A percentile compares a stretch with the other conserved stretches of the same genome.
These are phyloP conservation scores for Ustulina deusta DNA, from an alignment of 2,329 filamentous ascomycete species.

Conservation along the genomic window DNA sequence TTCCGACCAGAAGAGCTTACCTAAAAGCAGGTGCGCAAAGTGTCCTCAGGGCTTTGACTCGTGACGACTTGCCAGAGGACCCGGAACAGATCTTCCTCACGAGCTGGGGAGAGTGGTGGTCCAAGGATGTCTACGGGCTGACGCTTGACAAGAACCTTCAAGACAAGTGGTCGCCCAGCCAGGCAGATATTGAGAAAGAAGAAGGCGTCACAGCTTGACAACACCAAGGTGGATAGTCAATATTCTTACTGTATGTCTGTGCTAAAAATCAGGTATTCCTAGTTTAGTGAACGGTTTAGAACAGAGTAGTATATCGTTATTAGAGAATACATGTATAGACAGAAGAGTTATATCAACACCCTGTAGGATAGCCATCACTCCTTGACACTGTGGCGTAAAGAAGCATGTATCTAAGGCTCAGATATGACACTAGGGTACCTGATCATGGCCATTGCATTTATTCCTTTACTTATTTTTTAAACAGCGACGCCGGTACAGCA, in stretches of 20 bases:
- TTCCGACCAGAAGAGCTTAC: neutral
- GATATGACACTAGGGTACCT: neutral
- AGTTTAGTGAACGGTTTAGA: neutral
- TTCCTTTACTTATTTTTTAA: neutral
- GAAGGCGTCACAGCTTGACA: slow-evolving; percentile 47
- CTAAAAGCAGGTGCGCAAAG: slow-evolving; percentile 57
- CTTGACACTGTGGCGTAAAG: neutral
- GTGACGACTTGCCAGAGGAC: slow-evolving; percentile 62
- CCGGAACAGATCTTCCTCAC: slow-evolving; percentile 66
- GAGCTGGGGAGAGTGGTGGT: slow-evolving; percentile 69
- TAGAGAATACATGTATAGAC: neutral
- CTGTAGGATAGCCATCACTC: neutral
- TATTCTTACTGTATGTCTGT: too few species aligned
- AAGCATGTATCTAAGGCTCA: too few species aligned
- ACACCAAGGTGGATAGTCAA: neutral
- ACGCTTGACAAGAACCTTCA: slow-evolving; percentile 61
- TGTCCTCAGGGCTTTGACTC: slow-evolving; percentile 58
- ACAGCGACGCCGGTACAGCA: neutral
- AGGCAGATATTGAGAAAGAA: slow-evolving; percentile 62
- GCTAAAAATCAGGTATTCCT: neutral
- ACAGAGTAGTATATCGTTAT: neutral
- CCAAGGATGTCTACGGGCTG: slow-evolving; percentile 56
- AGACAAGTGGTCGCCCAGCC: slow-evolving; percentile 63
- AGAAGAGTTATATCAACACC: neutral
- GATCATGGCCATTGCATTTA: neutral